Evolutionary conservation across 805 yeast genomes (phyloP).

Genomic region (Soucietia sequanensis): DNA sequence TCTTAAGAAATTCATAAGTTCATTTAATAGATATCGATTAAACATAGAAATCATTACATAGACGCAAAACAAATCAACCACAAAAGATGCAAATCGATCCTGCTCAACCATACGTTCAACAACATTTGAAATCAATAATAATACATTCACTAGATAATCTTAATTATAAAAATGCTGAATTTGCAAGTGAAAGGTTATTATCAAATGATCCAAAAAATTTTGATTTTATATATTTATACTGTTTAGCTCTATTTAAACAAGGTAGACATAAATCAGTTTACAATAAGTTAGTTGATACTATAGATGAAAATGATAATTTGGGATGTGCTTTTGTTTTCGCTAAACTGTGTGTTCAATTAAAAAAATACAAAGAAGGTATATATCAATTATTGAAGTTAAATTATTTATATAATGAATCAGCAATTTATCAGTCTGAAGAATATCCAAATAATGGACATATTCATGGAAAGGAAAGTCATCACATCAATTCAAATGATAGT

Average conservation of each 20-base stretch:
- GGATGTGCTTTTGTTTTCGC: slow-evolving; percentile 81
- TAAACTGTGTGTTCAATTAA: slow-evolving; percentile 57
- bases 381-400: slow-evolving; percentile 34
- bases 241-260: slow-evolving; percentile 60
- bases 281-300: slow-evolving; percentile 34
- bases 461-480: no score
- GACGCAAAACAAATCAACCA: background rate
- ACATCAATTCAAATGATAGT: background rate
- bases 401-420: slow-evolving; percentile 28
- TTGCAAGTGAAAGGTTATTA: slow-evolving; percentile 77
- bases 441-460: slow-evolving; percentile 2
- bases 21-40: slow-evolving; percentile 1
- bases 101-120: slow-evolving; percentile 19
- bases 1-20: no score
- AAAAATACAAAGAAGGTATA: slow-evolving; percentile 61
- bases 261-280: slow-evolving; percentile 63
- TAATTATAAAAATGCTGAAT: slow-evolving; percentile 72
- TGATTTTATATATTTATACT: slow-evolving; percentile 68
- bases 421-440: slow-evolving; percentile 1
- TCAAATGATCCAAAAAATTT: slow-evolving; percentile 57
- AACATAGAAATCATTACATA: background rate
- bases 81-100: slow-evolving; percentile 10
- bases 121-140: slow-evolving; percentile 55
- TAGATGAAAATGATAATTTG: slow-evolving; percentile 49
- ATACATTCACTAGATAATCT: slow-evolving; percentile 72